phyloP scores from a whole-genome alignment of 208 protist species.

The Wallacemonas rigidus region DNA sequence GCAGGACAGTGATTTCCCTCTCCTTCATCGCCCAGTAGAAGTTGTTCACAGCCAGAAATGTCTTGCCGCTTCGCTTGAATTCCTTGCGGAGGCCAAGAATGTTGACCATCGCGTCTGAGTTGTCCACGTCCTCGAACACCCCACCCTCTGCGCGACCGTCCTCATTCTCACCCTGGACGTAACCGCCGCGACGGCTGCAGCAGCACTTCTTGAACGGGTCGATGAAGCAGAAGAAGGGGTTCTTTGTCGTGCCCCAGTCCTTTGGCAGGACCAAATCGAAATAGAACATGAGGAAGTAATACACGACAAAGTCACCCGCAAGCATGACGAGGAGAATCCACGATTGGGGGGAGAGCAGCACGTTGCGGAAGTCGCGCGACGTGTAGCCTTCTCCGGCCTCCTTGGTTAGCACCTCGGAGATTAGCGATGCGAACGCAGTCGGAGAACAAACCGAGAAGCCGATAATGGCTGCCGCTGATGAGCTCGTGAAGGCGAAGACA shows the following conservation, averaged over 20 bases:
- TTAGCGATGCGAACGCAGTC: slow-evolving; percentile 29
- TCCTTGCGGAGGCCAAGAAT: slow-evolving; percentile 32
- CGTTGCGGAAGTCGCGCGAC: slow-evolving; percentile 24
- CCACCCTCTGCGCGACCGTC: slow-evolving; percentile 24
- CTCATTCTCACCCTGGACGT: slow-evolving; percentile 20
- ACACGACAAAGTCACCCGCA: slow-evolving; percentile 42
- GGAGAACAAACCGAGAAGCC: slow-evolving; percentile 31
- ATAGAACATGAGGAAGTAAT: slow-evolving; percentile 51
- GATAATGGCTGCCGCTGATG: slow-evolving; percentile 15
- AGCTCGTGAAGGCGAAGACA: slow-evolving; percentile 29
- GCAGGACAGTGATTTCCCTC: slow-evolving; percentile 59
- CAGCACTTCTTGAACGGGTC: slow-evolving; percentile 25
- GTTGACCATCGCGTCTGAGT: slow-evolving; percentile 27
- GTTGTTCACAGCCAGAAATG: slow-evolving; percentile 54
- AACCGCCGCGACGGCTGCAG: slow-evolving; percentile 16
- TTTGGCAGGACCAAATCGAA: slow-evolving; percentile 46
- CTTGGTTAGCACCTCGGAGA: slow-evolving; percentile 38
- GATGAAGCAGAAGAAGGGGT: slow-evolving; percentile 43
- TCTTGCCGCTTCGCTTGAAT: slow-evolving; percentile 30
- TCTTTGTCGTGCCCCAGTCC: slow-evolving; percentile 37
- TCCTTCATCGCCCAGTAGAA: slow-evolving; percentile 57
- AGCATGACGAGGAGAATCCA: slow-evolving; percentile 32
- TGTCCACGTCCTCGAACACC: slow-evolving; percentile 31
- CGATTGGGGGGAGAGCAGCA: slow-evolving; percentile 20
- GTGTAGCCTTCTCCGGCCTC: slow-evolving; percentile 28